These are phyloP conservation scores for Suillus variegatus DNA, from an alignment of 768 basidiomycete genomes.

Conservation along the genomic window DNA sequence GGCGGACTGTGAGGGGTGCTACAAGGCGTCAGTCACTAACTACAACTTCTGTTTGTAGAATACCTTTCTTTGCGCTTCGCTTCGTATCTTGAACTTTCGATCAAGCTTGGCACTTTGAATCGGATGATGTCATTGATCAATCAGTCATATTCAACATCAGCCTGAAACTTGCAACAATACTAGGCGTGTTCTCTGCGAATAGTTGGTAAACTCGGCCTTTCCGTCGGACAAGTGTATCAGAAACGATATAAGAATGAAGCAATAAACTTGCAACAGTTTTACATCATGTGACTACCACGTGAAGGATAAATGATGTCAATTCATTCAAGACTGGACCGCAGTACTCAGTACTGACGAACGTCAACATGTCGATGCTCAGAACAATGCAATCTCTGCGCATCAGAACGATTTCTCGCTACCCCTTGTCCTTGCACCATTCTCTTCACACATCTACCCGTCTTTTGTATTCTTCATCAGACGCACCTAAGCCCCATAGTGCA, in stretches of 20 bases:
- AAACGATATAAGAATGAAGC: not conserved
- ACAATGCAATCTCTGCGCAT: not conserved
- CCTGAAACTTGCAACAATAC: not conserved
- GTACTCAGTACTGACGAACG: not conserved
- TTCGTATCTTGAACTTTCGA: too few relatives aligned
- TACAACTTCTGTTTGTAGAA: too few relatives aligned
- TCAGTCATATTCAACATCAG: not conserved
- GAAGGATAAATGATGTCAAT: not conserved
- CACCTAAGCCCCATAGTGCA: slow-evolving; percentile 27
- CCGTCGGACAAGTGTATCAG: not conserved
- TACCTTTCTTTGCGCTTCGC: too few relatives aligned
- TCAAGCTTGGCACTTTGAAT: not conserved
- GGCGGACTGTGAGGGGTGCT: too few relatives aligned
- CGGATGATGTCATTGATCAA: not conserved
- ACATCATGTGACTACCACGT: not conserved
- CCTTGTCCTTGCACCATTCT: not conserved
- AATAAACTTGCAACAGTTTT: not conserved
- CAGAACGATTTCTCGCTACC: not conserved
- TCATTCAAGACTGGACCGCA: not conserved
- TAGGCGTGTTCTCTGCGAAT: not conserved
- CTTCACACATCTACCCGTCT: not conserved
- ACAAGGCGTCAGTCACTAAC: too few relatives aligned
- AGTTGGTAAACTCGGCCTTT: not conserved
- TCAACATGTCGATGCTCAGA: not conserved
- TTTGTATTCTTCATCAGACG: not conserved